A percentile compares a stretch with the other conserved stretches of the same genome.
phyloP scores from a whole-genome alignment of 495 filamentous ascomycete genomes.

The Xylaria cubensis region DNA sequence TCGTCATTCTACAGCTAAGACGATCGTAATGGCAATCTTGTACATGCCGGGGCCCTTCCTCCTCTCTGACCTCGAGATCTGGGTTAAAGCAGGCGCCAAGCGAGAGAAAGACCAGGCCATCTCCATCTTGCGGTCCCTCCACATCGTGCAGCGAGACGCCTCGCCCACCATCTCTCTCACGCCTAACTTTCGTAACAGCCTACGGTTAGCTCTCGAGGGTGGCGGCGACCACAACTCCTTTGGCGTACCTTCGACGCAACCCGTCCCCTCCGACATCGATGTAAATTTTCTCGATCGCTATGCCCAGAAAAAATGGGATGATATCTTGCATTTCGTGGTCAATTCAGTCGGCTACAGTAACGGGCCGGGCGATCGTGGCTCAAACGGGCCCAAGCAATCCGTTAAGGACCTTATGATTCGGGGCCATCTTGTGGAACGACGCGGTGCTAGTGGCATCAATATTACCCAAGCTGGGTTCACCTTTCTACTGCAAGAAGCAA shows the following conservation, averaged over 20 bases:
- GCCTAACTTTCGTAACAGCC: slow-evolving; percentile 74
- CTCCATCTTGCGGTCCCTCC: slow-evolving; percentile 77
- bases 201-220: slow-evolving; percentile 85
- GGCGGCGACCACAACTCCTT: slow-evolving; percentile 86
- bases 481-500: slow-evolving; percentile 92
- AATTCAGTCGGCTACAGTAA: slow-evolving; percentile 54
- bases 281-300: slow-evolving; percentile 81
- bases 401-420: slow-evolving; percentile 81
- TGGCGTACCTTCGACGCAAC: slow-evolving; percentile 75
- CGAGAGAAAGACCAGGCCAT: slow-evolving; percentile 82
- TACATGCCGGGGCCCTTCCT: slow-evolving; percentile 82
- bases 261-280: slow-evolving; percentile 63
- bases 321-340: slow-evolving; percentile 94
- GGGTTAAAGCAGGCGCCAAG: slow-evolving; percentile 78
- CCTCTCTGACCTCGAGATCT: slow-evolving; percentile 77
- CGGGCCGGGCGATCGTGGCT: slow-evolving; percentile 32
- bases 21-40: slow-evolving; percentile 90
- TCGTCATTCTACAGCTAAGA: slow-evolving; percentile 70
- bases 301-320: slow-evolving; percentile 90
- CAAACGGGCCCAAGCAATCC: slow-evolving; percentile 68
- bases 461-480: slow-evolving; percentile 94
- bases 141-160: slow-evolving; percentile 73
- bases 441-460: slow-evolving; percentile 56
- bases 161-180: slow-evolving; percentile 73
- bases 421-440: slow-evolving; percentile 77